Percentiles rank a stretch among this genome's conserved stretches.
These are phyloP conservation scores for Neurospora tetraspora DNA, from an alignment of 495 filamentous ascomycete genomes.

Conservation along the genomic window DNA sequence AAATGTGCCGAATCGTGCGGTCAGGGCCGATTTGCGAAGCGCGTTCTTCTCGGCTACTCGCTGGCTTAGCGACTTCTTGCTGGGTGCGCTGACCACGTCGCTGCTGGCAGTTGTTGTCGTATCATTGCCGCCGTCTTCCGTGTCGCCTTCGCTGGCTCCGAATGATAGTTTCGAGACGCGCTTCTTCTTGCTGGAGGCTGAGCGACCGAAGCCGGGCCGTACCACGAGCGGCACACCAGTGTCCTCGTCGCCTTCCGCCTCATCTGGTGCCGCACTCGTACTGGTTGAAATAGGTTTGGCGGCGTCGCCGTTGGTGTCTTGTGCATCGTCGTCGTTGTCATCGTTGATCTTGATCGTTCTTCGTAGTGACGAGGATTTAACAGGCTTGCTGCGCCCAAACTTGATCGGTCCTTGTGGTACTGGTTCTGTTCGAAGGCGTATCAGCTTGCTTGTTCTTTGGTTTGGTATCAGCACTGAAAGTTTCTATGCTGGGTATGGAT, in stretches of 20 bases:
- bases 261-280: constrained; percentile 14
- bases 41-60: constrained; percentile 65
- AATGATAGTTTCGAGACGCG: constrained; percentile 69
- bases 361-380: constrained; percentile 40
- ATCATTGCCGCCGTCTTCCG: constrained; percentile 37
- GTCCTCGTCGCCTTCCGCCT: constrained; percentile 30
- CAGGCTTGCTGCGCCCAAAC: constrained; percentile 32
- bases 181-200: constrained; percentile 42
- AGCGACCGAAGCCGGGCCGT: constrained; percentile 26
- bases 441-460: constrained; percentile 26
- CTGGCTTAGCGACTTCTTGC: constrained; percentile 61
- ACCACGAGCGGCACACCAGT: constrained; percentile 25
- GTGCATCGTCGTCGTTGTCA: constrained; percentile 11
- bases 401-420: constrained; percentile 30
- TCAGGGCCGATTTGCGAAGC: constrained; percentile 40
- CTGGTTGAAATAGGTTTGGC: not conserved
- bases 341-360: constrained; percentile 38
- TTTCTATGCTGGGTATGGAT: not conserved
- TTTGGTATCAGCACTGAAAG: constrained; percentile 21
- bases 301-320: not conserved
- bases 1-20: constrained; percentile 39
- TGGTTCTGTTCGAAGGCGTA: constrained; percentile 21
- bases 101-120: constrained; percentile 19
- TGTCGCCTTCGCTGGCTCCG: constrained; percentile 48
- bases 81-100: constrained; percentile 48